Evolutionary conservation across 495 filamentous ascomycete species (phyloP).

Genomic region (Darksidea phi): DNA sequence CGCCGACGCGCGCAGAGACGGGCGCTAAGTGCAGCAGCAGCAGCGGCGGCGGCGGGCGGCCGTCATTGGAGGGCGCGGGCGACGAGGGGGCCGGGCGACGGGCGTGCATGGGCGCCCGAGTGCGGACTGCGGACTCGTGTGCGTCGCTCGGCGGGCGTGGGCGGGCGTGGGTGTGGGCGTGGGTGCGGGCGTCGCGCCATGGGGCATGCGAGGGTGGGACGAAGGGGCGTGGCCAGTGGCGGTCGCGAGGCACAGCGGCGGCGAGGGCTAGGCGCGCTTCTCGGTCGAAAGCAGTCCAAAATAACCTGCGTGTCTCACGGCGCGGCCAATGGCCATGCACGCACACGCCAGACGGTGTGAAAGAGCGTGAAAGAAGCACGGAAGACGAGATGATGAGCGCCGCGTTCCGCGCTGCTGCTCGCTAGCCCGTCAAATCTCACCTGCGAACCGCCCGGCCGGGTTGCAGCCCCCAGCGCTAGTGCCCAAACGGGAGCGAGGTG

Average conservation of each 20-base stretch:
- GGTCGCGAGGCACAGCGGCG: not conserved
- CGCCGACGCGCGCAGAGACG: slow-evolving; percentile 14
- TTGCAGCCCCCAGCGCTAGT: not conserved
- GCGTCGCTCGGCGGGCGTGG: too few relatives aligned
- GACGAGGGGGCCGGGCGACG: too few relatives aligned
- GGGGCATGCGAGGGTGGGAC: too few relatives aligned
- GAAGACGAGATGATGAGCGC: too few relatives aligned
- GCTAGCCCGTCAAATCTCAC: slow-evolving; percentile 6
- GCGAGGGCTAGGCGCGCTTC: slow-evolving; percentile 10
- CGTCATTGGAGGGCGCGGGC: not conserved
- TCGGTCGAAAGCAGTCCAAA: slow-evolving; percentile 10
- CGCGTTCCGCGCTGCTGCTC: slow-evolving; percentile 11
- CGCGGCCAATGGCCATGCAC: slow-evolving; percentile 13
- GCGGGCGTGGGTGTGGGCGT: too few relatives aligned
- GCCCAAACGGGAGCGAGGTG: not conserved
- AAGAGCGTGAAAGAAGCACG: too few relatives aligned
- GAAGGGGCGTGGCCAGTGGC: too few relatives aligned
- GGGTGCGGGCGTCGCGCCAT: too few relatives aligned
- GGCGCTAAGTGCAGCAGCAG: not conserved
- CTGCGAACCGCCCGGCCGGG: not conserved
- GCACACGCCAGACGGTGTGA: not conserved
- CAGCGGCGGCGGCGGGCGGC: not conserved
- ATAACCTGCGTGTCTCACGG: slow-evolving; percentile 5
- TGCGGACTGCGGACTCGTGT: too few relatives aligned
- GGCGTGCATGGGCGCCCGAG: too few relatives aligned